phyloP scores from a whole-genome alignment of 2,329 filamentous ascomycete species.

The Diplodia seriata region DNA sequence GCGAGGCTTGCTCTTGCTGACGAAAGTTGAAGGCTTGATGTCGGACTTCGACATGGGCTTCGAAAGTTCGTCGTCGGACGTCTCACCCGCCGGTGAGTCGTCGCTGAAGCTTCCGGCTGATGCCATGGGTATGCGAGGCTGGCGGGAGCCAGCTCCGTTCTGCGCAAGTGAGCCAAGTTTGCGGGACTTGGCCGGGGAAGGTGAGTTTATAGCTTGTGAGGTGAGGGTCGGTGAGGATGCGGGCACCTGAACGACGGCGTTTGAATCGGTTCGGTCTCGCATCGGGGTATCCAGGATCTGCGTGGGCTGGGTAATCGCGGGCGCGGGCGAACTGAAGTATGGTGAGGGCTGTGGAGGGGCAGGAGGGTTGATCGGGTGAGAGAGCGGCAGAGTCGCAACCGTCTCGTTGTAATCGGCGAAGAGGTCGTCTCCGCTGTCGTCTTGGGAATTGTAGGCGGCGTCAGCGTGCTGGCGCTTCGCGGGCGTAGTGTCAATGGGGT shows the following conservation, averaged over 20 bases:
- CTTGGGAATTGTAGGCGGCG: conserved; percentile 42
- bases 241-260: conserved; percentile 73
- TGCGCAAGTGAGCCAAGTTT: conserved; percentile 47
- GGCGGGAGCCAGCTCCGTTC: background rate
- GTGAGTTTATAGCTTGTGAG: conserved; percentile 50
- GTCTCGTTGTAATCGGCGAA: conserved; percentile 61
- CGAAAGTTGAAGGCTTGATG: conserved; percentile 67
- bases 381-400: conserved; percentile 51
- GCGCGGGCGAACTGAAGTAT: background rate
- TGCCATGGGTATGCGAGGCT: conserved; percentile 53
- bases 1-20: conserved; percentile 40
- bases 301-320: conserved; percentile 63
- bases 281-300: conserved; percentile 60
- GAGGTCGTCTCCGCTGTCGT: conserved; percentile 56
- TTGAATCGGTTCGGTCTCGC: conserved; percentile 42
- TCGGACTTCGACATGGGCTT: conserved; percentile 58
- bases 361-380: conserved; percentile 3
- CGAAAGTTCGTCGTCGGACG: conserved; percentile 55
- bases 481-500: conserved; percentile 16
- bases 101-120: conserved; percentile 62
- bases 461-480: conserved; percentile 9
- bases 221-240: conserved; percentile 74
- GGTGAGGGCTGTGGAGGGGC: background rate
- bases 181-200: conserved; percentile 46
- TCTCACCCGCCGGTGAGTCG: conserved; percentile 50